A percentile compares a stretch with the other conserved stretches of the same genome.
Evolutionary conservation across 1,284 basidiomycete genomes (phyloP).

Genomic region (Tilletiopsis washingtonensis): DNA sequence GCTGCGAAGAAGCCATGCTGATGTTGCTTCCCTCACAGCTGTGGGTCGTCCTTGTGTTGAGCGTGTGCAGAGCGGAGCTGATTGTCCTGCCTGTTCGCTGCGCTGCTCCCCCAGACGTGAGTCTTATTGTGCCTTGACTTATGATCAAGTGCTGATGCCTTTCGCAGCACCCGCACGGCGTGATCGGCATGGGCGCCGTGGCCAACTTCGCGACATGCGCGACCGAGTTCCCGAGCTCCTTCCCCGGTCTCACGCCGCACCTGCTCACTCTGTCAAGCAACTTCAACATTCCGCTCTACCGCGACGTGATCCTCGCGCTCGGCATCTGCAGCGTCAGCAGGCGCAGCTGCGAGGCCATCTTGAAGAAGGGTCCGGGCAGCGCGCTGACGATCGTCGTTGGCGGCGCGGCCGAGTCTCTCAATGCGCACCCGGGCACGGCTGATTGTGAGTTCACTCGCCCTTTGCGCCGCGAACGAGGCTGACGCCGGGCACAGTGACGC

Average conservation of each 20-base stretch:
- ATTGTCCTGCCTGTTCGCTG: no score
- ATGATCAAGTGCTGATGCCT: neutral
- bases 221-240: conserved; percentile 80
- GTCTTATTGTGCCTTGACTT: no score
- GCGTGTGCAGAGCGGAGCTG: no score
- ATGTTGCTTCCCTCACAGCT: neutral
- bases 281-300: conserved; percentile 85
- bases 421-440: conserved; percentile 86
- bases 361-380: conserved; percentile 53
- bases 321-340: conserved; percentile 90
- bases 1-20: no score
- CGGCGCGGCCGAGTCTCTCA: conserved; percentile 87
- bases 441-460: conserved; percentile 55
- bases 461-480: no score
- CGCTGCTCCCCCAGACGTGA: neutral
- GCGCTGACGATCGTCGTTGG: conserved; percentile 93
- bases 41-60: neutral
- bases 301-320: conserved; percentile 66
- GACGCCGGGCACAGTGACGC: conserved; percentile 55
- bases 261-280: conserved; percentile 78
- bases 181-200: conserved; percentile 62
- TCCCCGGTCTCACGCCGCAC: conserved; percentile 86
- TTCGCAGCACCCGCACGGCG: conserved; percentile 39
- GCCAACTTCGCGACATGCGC: conserved; percentile 91
- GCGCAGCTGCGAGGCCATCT: conserved; percentile 77